Base-by-base conservation (phyloP, 148 eudicot genomes). In the Nepenthes gracilis region DNA sequence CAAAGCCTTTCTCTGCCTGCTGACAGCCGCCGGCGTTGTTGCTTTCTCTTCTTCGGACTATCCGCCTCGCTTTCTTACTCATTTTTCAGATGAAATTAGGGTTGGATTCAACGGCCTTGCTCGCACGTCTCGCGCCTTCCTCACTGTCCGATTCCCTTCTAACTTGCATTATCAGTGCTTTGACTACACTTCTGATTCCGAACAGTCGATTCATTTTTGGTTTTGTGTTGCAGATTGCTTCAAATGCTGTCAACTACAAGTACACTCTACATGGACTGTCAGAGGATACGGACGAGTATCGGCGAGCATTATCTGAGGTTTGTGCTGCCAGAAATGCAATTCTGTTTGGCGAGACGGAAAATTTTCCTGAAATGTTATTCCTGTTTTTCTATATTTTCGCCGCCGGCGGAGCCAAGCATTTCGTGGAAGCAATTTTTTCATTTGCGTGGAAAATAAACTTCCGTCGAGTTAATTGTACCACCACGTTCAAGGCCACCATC, bases 41-140 rank as follows among this genome's bases (percentile, higher is more conserved):
- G 66, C 78, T n/a, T 2, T 67, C 60, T 49, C 70, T 13, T 52
- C 52, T 35, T 13, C 70, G 52, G 77, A 55, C 54, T 45, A n/a
- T 33, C 56, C 77, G 35, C 55, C 52, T 54, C 14, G 8, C 35
- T 9, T 51, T 15, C 55, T 68, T 47, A 50, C 56, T 13, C 35
- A 57, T 54, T 66, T 64, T 47, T 36, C 79, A 2, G 75, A 66
- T 37, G 62, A 68, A 58, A 53, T 78, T 45, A 75, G 55, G 61
- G 75, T 74, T 35, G 68, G 67, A 52, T 67, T 86, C 5, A 61
- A 74, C 59, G 90, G 78, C 57, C 64, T 78, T 74, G 75, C 79
- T 11, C 90, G 97, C 54, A 84, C 90, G 13, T 80, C 90, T 64
- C 86, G 81, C 65, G 76, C 94, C 61, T 4, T 90, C 64, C 78